Percentiles rank a stretch among this genome's conserved stretches.
Conservation (phyloP, 2,329 filamentous ascomycete genomes). For the Myriangium duriaei region DNA sequence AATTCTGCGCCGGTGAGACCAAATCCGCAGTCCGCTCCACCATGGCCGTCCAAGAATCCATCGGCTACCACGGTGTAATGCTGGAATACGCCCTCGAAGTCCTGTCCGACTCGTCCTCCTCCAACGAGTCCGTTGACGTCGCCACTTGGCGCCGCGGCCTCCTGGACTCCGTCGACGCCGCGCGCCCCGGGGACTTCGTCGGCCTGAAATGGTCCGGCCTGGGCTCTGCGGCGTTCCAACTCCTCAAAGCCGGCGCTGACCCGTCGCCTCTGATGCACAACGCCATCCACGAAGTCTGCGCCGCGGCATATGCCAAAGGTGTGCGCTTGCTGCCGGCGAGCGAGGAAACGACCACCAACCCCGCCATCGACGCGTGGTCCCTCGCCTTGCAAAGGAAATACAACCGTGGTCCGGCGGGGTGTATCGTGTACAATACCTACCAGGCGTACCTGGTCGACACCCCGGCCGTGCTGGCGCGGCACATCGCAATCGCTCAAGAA, state of each 20-base stretch:
- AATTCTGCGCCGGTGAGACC: constrained; percentile 80
- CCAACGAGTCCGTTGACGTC: constrained; percentile 49
- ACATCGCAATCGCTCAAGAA: constrained; percentile 34
- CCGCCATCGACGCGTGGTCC: constrained; percentile 71
- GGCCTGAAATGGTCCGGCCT: constrained; percentile 66
- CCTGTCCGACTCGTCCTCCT: constrained; percentile 42
- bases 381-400: constrained; percentile 64
- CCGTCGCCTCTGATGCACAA: constrained; percentile 52
- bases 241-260: constrained; percentile 49
- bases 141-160: constrained; percentile 62
- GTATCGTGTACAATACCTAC: constrained; percentile 59
- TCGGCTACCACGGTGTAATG: constrained; percentile 75
- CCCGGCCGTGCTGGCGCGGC: constrained; percentile 28
- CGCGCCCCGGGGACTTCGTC: constrained; percentile 40
- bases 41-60: constrained; percentile 51
- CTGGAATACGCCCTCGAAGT: constrained; percentile 76
- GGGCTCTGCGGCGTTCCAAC: constrained; percentile 56
- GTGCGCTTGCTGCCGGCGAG: constrained; percentile 73
- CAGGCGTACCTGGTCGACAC: constrained; percentile 44
- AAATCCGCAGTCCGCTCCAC: constrained; percentile 54
- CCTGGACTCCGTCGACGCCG: constrained; percentile 53
- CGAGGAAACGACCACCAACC: constrained; percentile 68
- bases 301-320: constrained; percentile 54
- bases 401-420: constrained; percentile 44
- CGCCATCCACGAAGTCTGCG: constrained; percentile 64